Evolutionary conservation across 306 rosid genomes (phyloP).

Genomic region (Lathyrus oleraceus): DNA sequence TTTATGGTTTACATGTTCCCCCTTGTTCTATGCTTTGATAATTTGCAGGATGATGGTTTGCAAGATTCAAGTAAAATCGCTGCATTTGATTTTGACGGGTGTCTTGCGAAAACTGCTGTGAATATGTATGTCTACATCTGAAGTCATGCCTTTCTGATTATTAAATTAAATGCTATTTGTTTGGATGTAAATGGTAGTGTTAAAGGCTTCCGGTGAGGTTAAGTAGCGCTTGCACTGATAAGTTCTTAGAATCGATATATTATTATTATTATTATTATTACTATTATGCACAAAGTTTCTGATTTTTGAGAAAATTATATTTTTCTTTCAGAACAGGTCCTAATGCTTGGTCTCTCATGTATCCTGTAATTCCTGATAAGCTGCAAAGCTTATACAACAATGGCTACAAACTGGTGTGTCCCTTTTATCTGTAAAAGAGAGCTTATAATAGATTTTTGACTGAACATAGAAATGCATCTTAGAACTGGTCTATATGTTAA

Average conservation of each 20-base stretch:
- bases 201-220: constrained; percentile 19
- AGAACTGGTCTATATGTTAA: not conserved
- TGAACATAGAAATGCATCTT: constrained; percentile 5
- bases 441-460: not conserved
- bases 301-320: not conserved
- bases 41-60: constrained; percentile 73
- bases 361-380: constrained; percentile 79
- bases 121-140: constrained; percentile 43
- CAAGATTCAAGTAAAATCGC: constrained; percentile 85
- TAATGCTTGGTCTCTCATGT: constrained; percentile 85
- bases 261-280: not conserved
- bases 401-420: constrained; percentile 88
- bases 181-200: not conserved
- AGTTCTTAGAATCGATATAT: constrained; percentile 16
- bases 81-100: constrained; percentile 98
- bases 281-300: not conserved
- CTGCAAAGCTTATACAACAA: constrained; percentile 71
- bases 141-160: constrained; percentile 25
- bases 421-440: constrained; percentile 27
- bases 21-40: constrained; percentile 22
- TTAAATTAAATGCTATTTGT: constrained; percentile 5
- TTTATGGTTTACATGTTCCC: constrained; percentile 8
- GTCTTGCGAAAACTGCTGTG: constrained; percentile 78
- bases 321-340: constrained; percentile 70
- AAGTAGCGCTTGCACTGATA: not conserved